A percentile compares a stretch with the other conserved stretches of the same genome.
Evolutionary conservation across 2,329 filamentous ascomycete genomes (phyloP).

Genomic region (Exserohilum turcica): DNA sequence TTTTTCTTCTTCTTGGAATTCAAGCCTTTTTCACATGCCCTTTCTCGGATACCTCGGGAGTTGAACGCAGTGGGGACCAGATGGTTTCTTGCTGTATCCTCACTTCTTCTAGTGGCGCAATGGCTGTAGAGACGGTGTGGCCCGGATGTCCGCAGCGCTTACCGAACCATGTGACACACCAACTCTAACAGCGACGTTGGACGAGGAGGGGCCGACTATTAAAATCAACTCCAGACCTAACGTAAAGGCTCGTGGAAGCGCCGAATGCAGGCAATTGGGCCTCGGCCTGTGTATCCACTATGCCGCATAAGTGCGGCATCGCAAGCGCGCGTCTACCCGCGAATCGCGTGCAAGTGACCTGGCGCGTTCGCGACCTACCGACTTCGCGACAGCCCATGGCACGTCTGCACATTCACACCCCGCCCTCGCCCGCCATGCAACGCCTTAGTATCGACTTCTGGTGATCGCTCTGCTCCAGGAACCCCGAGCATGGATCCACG

Average conservation of each 20-base stretch:
- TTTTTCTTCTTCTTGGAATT: not conserved
- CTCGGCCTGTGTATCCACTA: constrained; percentile 15
- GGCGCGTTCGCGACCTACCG: constrained; percentile 13
- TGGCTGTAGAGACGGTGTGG: not conserved
- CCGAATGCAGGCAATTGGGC: constrained; percentile 5
- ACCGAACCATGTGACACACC: not conserved
- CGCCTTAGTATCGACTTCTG: constrained; percentile 15
- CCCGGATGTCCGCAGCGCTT: not conserved
- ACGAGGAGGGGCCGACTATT: not conserved
- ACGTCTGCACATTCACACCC: constrained; percentile 14
- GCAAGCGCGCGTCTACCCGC: constrained; percentile 20
- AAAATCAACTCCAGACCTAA: not conserved
- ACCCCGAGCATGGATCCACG: constrained; percentile 38
- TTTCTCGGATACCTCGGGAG: not conserved
- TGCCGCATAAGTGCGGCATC: constrained; percentile 7
- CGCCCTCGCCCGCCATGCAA: constrained; percentile 26
- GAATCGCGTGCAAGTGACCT: constrained; percentile 17
- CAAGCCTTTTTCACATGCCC: not conserved
- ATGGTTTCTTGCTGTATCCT: not conserved
- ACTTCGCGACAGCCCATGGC: constrained; percentile 21
- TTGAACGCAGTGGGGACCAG: not conserved
- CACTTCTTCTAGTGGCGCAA: not conserved
- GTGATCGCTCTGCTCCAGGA: constrained; percentile 15
- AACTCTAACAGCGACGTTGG: not conserved
- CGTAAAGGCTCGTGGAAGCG: not conserved